phyloP scores from a whole-genome alignment of 805 yeast species.

The Candida sithepensis region DNA sequence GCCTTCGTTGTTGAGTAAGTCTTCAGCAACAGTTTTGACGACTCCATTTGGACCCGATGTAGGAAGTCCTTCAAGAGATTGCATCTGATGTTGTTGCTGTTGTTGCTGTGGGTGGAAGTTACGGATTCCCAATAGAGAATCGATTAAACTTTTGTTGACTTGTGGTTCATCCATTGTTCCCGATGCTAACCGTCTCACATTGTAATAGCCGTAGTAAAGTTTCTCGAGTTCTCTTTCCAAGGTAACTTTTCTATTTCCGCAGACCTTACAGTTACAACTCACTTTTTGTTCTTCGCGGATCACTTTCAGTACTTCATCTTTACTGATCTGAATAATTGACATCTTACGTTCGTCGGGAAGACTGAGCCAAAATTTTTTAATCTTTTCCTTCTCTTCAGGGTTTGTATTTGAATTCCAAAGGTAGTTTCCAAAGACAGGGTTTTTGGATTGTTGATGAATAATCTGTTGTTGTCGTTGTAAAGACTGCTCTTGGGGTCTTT shows the following conservation, averaged over 20 bases:
- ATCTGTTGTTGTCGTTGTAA: constrained; percentile 19
- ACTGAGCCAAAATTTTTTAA: constrained; percentile 63
- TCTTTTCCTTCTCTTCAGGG: constrained; percentile 47
- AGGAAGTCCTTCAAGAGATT: neutral
- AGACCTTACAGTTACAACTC: constrained; percentile 67
- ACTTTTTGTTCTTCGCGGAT: constrained; percentile 57
- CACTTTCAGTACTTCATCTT: constrained; percentile 61
- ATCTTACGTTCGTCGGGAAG: constrained; percentile 58
- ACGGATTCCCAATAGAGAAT: constrained; percentile 23
- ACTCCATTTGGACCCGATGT: constrained; percentile 3
- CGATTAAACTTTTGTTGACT: constrained; percentile 24
- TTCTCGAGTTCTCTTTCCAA: constrained; percentile 75
- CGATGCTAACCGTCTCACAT: constrained; percentile 32
- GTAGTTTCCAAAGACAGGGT: constrained; percentile 21
- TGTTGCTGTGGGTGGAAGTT: neutral
- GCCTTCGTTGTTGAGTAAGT: constrained; percentile 74
- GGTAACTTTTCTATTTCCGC: constrained; percentile 70
- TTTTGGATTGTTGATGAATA: constrained; percentile 16
- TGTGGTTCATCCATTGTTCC: constrained; percentile 37
- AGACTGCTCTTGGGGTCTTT: constrained; percentile 2
- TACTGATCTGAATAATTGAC: constrained; percentile 61
- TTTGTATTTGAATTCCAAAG: constrained; percentile 33
- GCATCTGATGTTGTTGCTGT: neutral
- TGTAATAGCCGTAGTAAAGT: constrained; percentile 66
- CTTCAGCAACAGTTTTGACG: constrained; percentile 62